Conservation (phyloP, 2,329 filamentous ascomycete species). For the Alternaria burnsii region DNA sequence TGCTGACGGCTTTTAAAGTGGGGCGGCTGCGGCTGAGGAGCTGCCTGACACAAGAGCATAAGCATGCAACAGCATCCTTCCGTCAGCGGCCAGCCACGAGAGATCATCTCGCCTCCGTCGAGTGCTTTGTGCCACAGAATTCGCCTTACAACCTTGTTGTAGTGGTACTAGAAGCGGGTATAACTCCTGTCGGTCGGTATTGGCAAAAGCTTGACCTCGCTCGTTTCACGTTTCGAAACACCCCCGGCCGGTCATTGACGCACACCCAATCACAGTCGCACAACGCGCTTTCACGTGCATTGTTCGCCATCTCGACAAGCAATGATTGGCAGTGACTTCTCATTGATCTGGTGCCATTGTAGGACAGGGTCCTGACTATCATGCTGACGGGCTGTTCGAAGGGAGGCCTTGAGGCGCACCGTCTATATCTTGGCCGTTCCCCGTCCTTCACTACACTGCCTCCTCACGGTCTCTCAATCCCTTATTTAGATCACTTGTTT, state of each 20-base stretch:
- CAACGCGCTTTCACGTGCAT: conserved; percentile 22
- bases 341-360: conserved; percentile 1
- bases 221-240: conserved; percentile 42
- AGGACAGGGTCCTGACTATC: conserved; percentile 1
- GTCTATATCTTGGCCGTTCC: conserved; percentile 20
- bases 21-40: neutral
- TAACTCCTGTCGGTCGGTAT: conserved; percentile 10
- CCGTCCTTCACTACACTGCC: conserved; percentile 21
- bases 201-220: conserved; percentile 33
- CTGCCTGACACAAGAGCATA: neutral
- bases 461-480: conserved; percentile 20
- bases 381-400: conserved; percentile 2
- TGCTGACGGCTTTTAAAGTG: neutral
- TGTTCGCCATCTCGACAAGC: neutral
- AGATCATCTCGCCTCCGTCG: neutral
- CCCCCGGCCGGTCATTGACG: conserved; percentile 1
- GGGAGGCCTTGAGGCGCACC: conserved; percentile 15
- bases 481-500: conserved; percentile 22
- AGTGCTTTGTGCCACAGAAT: neutral
- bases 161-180: conserved; percentile 6
- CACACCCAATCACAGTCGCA: conserved; percentile 27
- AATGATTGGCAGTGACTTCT: conserved; percentile 24
- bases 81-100: neutral
- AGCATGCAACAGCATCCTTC: conserved; percentile 1
- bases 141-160: neutral